These are phyloP conservation scores for Discostella stelligeroides DNA, from an alignment of 108 stramenopile genomes.

Conservation along the genomic window DNA sequence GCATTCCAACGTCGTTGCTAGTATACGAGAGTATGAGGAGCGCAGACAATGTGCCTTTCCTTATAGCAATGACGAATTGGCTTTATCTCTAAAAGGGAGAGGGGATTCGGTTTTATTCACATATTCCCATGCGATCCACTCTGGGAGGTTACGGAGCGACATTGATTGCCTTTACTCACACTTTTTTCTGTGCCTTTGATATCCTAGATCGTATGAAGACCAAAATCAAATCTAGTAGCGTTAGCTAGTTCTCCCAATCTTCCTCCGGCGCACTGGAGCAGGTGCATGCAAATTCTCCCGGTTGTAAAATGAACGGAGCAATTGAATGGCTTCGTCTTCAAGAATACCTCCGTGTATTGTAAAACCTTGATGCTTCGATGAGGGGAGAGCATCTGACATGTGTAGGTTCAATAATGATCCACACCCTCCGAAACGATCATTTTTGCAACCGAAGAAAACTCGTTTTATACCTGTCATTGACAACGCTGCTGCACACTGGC, in stretches of 20 bases:
- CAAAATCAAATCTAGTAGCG: not conserved
- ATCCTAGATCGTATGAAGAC: too few relatives aligned
- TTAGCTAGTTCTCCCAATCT: conserved; percentile 14
- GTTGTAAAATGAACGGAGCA: conserved; percentile 84
- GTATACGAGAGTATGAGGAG: conserved; percentile 40
- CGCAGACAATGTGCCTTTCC: conserved; percentile 38
- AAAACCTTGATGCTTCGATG: conserved; percentile 56
- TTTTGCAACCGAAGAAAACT: conserved; percentile 83
- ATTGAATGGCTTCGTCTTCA: conserved; percentile 66
- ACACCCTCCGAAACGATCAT: conserved; percentile 87
- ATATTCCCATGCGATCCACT: conserved; percentile 39
- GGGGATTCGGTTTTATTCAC: conserved; percentile 32
- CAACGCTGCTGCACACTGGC: conserved; percentile 84
- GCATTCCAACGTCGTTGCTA: conserved; percentile 22
- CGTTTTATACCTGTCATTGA: conserved; percentile 69
- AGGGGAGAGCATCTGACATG: conserved; percentile 34
- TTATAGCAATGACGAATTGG: conserved; percentile 13
- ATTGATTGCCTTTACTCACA: conserved; percentile 7
- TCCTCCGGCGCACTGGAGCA: conserved; percentile 66
- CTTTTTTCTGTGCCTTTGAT: not conserved
- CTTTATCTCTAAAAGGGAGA: conserved; percentile 51
- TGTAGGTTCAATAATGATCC: conserved; percentile 78
- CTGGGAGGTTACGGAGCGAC: conserved; percentile 51
- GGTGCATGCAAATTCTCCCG: conserved; percentile 88
- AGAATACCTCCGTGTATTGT: conserved; percentile 61